Evolutionary conservation across 2,329 filamentous ascomycete species (phyloP), one percentile per base, ranked within the genome.

Genomic region (Diaporthe ilicicola): DNA sequence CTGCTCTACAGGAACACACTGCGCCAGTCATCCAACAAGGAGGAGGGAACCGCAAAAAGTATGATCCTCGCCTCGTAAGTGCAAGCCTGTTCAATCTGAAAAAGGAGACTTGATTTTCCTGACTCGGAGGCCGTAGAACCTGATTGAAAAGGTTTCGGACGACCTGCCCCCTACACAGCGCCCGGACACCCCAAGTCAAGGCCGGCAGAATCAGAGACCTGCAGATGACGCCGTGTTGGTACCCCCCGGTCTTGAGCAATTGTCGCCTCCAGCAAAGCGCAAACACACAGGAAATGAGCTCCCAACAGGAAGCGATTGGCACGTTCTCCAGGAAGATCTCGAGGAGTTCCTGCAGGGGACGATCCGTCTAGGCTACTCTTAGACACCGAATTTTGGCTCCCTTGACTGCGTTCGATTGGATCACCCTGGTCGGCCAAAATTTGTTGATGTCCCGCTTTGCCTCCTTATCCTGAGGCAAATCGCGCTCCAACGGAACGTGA

Each of bases 121-220:
- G 27, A 62, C 9, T 3, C 22, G 1, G 9, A 17, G 27, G 1
- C 29, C 13, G 32, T 10, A 62, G 56, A 42, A 59, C 8, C 46
- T 70, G 29, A 69, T 69, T 24, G 65, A 69, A 19, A 65, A 71
- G 37, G 24, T 29, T 1, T 22, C 55, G n/a, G 70, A 69, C 19
- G 56, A 69, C 2, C 50, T 72, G 13, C 66, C 70, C 3, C 51
- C 70, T 19, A 72, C 70, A 24, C 70, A 72, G 59, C 56, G 34
- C 9, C 51, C 59, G 48, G 17, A 32, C n/a, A 67, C 59, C n/a
- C 59, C 59, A 37, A 22, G n/a, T 27, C 29, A 22, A 24, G 34
- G 59, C 29, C 44, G 22, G 13, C 29, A 32, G 8, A 7, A 13
- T 24, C 42, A 7, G 17, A 9, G 13, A 27, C 34, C 59, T 37